A percentile compares a stretch with the other conserved stretches of the same genome.
Evolutionary conservation across 352 stramenopile genomes (phyloP).

Genomic region (Pythium monospermum): DNA sequence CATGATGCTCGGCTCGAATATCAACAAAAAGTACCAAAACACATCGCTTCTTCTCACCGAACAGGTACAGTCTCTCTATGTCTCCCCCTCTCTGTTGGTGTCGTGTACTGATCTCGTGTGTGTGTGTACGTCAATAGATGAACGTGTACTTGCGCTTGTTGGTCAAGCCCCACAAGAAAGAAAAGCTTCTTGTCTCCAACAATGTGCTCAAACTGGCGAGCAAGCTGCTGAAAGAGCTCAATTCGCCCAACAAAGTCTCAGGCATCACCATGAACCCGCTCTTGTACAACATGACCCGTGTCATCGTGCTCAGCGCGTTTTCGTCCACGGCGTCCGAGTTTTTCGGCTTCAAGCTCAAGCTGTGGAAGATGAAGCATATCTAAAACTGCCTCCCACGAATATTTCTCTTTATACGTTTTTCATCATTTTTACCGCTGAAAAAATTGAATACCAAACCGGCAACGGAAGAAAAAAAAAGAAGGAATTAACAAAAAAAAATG

Average conservation of each 20-base stretch:
- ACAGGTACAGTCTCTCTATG: conserved; percentile 39
- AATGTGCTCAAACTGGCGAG: conserved; percentile 89
- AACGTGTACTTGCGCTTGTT: conserved; percentile 84
- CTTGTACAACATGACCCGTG: conserved; percentile 86
- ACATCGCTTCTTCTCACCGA: conserved; percentile 88
- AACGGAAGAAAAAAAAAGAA: background rate
- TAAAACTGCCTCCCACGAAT: conserved; percentile 10
- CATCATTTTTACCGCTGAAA: background rate
- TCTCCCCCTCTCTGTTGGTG: background rate
- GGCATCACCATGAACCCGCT: conserved; percentile 89
- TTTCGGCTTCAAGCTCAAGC: conserved; percentile 90
- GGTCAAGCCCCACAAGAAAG: conserved; percentile 84
- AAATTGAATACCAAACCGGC: too few species aligned
- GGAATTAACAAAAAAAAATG: background rate
- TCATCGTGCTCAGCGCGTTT: conserved; percentile 87
- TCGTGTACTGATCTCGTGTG: conserved; percentile 1
- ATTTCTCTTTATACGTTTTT: background rate
- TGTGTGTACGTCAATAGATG: conserved; percentile 46
- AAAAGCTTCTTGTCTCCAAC: conserved; percentile 86
- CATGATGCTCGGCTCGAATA: conserved; percentile 88
- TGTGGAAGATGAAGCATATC: conserved; percentile 85
- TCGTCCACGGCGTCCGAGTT: conserved; percentile 87
- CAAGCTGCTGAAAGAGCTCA: conserved; percentile 89
- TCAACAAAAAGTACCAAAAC: conserved; percentile 91
- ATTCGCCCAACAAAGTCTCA: conserved; percentile 89